phyloP scores from a whole-genome alignment of 257 asterid species.

The Knoxia roxburghii region DNA sequence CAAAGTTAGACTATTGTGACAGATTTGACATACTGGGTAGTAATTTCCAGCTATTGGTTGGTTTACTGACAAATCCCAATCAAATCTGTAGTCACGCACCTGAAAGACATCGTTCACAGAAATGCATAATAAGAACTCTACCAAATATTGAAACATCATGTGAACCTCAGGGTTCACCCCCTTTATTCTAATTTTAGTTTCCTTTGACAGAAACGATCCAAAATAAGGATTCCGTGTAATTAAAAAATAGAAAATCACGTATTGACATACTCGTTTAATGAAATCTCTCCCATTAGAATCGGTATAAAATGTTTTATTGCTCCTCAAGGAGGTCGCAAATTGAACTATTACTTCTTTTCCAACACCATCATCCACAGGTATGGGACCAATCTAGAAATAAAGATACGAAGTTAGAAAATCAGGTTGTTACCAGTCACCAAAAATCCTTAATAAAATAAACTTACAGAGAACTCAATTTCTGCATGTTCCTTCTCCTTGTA shows the following conservation, averaged over 20 bases:
- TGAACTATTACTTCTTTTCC: slow-evolving; percentile 69
- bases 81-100: slow-evolving; percentile 60
- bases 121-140: not conserved
- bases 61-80: slow-evolving; percentile 67
- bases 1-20: not conserved
- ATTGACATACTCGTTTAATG: slow-evolving; percentile 55
- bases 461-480: slow-evolving; percentile 25
- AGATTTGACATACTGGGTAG: slow-evolving; percentile 54
- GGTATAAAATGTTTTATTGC: slow-evolving; percentile 65
- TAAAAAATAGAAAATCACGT: not conserved
- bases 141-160: not conserved
- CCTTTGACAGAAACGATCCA: no score
- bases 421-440: not conserved
- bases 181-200: no score
- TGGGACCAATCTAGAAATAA: slow-evolving; percentile 22
- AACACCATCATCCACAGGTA: slow-evolving; percentile 25
- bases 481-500: slow-evolving; percentile 26
- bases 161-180: not conserved
- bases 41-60: slow-evolving; percentile 79
- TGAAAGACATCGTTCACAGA: slow-evolving; percentile 27
- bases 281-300: slow-evolving; percentile 89
- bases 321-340: slow-evolving; percentile 52
- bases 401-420: slow-evolving; percentile 4
- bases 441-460: not conserved
- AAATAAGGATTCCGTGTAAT: not conserved